phyloP scores from a whole-genome alignment of 768 basidiomycete species.

The Phanerochaete sordida region DNA sequence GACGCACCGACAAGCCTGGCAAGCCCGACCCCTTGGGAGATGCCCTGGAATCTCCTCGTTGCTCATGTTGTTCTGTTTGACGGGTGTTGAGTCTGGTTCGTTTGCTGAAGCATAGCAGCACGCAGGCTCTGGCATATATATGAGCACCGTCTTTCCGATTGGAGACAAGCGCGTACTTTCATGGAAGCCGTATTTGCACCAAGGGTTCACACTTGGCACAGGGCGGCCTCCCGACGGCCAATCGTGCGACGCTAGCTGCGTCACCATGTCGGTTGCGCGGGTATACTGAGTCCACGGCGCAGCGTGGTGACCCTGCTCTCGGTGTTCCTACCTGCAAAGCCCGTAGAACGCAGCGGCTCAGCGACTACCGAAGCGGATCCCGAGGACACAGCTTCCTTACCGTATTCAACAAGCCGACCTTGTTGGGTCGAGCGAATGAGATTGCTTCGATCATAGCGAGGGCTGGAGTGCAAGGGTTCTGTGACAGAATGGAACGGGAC shows the following conservation, averaged over 20 bases:
- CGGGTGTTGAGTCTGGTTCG: background rate
- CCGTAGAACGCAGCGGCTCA: background rate
- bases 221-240: background rate
- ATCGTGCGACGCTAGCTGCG: background rate
- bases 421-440: too few relatives aligned
- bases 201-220: background rate
- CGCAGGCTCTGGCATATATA: background rate
- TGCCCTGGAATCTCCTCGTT: background rate
- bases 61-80: background rate
- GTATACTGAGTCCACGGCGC: too few relatives aligned
- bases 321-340: background rate
- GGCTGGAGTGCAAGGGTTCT: too few relatives aligned
- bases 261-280: background rate
- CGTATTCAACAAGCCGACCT: background rate
- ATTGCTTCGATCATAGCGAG: too few relatives aligned
- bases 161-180: background rate
- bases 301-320: background rate
- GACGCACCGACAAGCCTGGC: conserved; percentile 11
- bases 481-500: too few relatives aligned
- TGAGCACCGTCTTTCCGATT: background rate
- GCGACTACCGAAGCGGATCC: background rate
- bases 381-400: background rate
- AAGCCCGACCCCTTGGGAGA: conserved; percentile 10
- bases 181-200: too few relatives aligned
- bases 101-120: background rate